Base-by-base conservation (phyloP, 371 early-diverging fungal species). In the Rhizopus delemar region DNA sequence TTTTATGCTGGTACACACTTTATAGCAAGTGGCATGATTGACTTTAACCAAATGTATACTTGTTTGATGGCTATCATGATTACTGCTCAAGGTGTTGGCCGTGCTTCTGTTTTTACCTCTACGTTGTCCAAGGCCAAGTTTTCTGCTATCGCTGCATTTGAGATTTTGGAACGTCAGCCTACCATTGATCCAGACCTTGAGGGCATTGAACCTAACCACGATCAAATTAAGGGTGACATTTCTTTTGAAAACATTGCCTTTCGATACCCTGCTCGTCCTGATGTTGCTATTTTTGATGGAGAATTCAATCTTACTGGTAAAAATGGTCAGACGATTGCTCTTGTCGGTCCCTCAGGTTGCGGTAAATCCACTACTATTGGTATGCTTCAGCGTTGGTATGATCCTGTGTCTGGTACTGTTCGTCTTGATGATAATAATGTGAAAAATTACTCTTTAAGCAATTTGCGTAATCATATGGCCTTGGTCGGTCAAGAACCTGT, bases 401-500 rank as follows among this genome's bases (percentile, higher is more conserved):
- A 97, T 67, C 85, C 82, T 13, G 46, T 56, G 15, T 62, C 73
- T 8, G 93, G 93, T 29, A 53, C 69, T 4, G 82, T 92, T 15
- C 68, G 67, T 3, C 59, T 92, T 12, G 92, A 95, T 63, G 84
- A 84, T 32, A 60, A 74, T 34, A 84, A 92, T 60, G 83, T 91
- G 54, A 71, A 75, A 46, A 77, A 81, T 28, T 83, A 89, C 64
- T 71, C 79, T 46, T 66, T 91, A 39, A 68, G 70, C 28, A 81
- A 85, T 41, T 69, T 93, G 8, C 86, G 95, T 46, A 62, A 80
- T 7, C 81, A 87, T 50, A 83, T 96, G 71, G 88, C 90, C 2
- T 70, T 95, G 29, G 95, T 96, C 6, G 84, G 88, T 39, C 97
- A 98, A 74, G 95, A 95, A 69, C 94, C 94, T 8, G 76, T 79